Conservation (phyloP, 805 yeast genomes). For the Grigorovia jiainica region DNA sequence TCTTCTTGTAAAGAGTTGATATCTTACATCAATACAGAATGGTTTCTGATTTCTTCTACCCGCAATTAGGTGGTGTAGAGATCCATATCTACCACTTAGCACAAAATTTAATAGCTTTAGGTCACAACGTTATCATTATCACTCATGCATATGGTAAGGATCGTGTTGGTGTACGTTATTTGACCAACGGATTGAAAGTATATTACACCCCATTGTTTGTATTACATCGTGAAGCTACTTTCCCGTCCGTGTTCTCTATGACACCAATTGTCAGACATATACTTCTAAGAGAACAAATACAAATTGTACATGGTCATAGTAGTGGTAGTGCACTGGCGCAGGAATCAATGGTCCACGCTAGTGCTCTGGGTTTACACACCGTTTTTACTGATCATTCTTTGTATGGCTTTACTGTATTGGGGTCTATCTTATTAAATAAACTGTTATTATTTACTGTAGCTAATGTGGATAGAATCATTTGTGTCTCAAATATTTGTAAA, state of each 20-base stretch:
- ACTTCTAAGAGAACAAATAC: slow-evolving; percentile 72
- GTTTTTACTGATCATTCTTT: slow-evolving; percentile 94
- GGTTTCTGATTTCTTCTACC: slow-evolving; percentile 96
- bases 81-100: slow-evolving; percentile 88
- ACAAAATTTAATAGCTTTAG: slow-evolving; percentile 66
- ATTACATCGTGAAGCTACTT: slow-evolving; percentile 72
- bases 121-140: slow-evolving; percentile 77
- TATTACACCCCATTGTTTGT: slow-evolving; percentile 81
- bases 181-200: slow-evolving; percentile 87
- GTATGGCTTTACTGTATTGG: slow-evolving; percentile 85
- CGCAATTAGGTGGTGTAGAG: slow-evolving; percentile 98
- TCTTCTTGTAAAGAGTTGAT: too few relatives aligned
- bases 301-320: slow-evolving; percentile 93
- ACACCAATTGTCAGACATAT: slow-evolving; percentile 83
- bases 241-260: slow-evolving; percentile 82
- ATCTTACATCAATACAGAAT: too few relatives aligned
- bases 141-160: slow-evolving; percentile 77
- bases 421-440: slow-evolving; percentile 79
- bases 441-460: slow-evolving; percentile 71
- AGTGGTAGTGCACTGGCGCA: slow-evolving; percentile 78
- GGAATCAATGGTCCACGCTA: slow-evolving; percentile 85
- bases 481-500: slow-evolving; percentile 93
- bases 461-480: slow-evolving; percentile 87
- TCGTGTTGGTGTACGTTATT: slow-evolving; percentile 69
- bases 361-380: slow-evolving; percentile 85